Evolutionary conservation across 495 filamentous ascomycete species (phyloP).

Genomic region (Collariella sp.): DNA sequence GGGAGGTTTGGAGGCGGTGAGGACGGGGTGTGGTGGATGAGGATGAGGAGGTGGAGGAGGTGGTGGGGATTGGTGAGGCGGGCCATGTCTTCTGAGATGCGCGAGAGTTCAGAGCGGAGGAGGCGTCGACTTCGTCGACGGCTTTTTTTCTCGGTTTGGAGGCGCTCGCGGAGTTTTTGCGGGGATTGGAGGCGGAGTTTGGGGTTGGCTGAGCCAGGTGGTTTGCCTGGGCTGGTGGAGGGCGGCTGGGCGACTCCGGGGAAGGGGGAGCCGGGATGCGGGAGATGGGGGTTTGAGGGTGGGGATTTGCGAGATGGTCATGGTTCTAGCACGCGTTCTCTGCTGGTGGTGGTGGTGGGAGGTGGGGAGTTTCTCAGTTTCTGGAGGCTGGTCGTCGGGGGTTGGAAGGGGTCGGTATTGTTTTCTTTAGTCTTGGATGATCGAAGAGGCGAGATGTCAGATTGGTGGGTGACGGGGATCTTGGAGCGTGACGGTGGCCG

Average conservation of each 20-base stretch:
- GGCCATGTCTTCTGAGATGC: constrained; percentile 76
- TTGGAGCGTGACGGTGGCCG: constrained; percentile 33
- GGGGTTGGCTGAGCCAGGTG: constrained; percentile 31
- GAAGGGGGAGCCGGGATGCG: constrained; percentile 16
- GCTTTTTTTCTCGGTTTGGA: constrained; percentile 71
- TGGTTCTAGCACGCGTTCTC: constrained; percentile 30
- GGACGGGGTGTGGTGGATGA: too few species aligned
- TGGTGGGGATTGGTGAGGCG: constrained; percentile 45
- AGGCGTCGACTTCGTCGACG: constrained; percentile 56
- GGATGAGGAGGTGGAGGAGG: too few species aligned
- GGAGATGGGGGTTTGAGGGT: constrained; percentile 28
- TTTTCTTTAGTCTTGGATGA: constrained; percentile 40
- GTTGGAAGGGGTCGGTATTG: constrained; percentile 23
- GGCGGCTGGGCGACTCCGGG: constrained; percentile 25
- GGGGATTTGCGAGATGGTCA: constrained; percentile 42
- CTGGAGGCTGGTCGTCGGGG: neutral
- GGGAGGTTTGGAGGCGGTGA: too few species aligned
- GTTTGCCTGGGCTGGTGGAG: constrained; percentile 33
- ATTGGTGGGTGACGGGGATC: constrained; percentile 36
- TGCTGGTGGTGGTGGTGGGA: too few species aligned
- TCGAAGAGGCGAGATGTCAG: constrained; percentile 21
- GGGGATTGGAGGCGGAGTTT: constrained; percentile 83
- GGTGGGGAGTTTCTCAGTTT: constrained; percentile 4
- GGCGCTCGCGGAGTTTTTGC: constrained; percentile 84
- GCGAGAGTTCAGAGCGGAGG: constrained; percentile 66